Conservation (phyloP, 2,329 filamentous ascomycete species). For the Xylaria sp. region DNA sequence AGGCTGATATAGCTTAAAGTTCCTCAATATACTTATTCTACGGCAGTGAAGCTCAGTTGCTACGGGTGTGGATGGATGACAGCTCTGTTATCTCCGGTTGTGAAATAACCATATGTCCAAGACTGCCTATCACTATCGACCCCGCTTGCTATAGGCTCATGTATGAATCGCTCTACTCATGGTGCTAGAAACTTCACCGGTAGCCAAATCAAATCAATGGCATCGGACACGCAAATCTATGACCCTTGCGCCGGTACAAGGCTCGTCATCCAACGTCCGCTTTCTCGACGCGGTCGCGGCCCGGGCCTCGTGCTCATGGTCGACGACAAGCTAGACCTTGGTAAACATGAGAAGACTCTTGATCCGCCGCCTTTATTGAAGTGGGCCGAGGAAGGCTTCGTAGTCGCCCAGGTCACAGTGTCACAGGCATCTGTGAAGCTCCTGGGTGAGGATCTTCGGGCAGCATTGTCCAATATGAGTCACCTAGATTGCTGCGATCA, state of each 20-base stretch:
- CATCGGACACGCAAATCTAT: background rate
- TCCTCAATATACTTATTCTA: too few species aligned
- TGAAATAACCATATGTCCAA: background rate
- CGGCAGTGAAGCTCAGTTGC: too few species aligned
- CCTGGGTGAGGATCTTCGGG: constrained; percentile 13
- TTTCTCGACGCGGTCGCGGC: constrained; percentile 41
- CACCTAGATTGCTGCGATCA: constrained; percentile 17
- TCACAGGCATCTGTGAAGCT: constrained; percentile 10
- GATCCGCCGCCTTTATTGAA: constrained; percentile 62
- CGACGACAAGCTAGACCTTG: constrained; percentile 24
- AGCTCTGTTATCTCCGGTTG: too few species aligned
- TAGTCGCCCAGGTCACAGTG: constrained; percentile 56
- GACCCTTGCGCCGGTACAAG: constrained; percentile 7
- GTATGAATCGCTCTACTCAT: background rate
- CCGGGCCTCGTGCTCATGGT: constrained; percentile 42
- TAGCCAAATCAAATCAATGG: too few species aligned
- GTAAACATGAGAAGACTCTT: constrained; percentile 32
- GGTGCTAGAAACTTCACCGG: too few species aligned
- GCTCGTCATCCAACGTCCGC: constrained; percentile 36
- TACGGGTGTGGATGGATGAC: too few species aligned
- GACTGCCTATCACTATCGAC: background rate
- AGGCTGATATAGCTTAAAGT: too few species aligned
- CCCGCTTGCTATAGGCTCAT: background rate
- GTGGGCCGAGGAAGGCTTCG: constrained; percentile 73
- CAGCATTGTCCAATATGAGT: constrained; percentile 28